Evolutionary conservation across 495 filamentous ascomycete genomes (phyloP), one percentile per base, ranked within the genome.

Genomic region (Aspergillus sclerotioniger): DNA sequence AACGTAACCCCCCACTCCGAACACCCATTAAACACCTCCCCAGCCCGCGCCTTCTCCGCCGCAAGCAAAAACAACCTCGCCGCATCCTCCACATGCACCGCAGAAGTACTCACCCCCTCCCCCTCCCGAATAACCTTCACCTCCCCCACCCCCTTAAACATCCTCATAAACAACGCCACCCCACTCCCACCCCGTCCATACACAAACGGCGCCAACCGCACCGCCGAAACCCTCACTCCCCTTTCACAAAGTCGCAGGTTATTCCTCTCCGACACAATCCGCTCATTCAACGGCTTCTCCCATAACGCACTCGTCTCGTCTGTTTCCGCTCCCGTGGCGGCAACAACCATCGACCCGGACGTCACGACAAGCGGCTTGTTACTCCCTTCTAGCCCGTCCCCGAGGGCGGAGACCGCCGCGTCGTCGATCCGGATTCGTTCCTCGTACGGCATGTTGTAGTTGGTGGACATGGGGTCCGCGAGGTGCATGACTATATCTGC

Each of bases 141-240:
- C 13, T 6, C 37, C 37, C n/a, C n/a, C 37, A n/a, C 1, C 13
- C n/a, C n/a, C 12, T 0, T n/a, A n/a, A n/a, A 41, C 37, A 41
- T 41, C 37, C 2, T 15, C 37, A 41, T 41, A n/a, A 41, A 41
- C 13, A 41, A n/a, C 13, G 12, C 10, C 5, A 41, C 13, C 5
- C 37, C 37, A 45, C 69, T 74, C 6, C 68, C 76, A 0, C 74
- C 76, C 8, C 63, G 68, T 0, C 73, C 76, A 54, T 80, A 76
- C 1, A 77, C 74, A 35, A 57, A 78, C 0, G 73, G 72, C 1
- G 76, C 64, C 0, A 79, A 66, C 1, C 76, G 65, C 8, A 80
- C 65, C 8, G 57, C 53, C n/a, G 41, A 62, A 1, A 73, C 70
- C 7, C 57, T 41, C 25, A 80, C 52, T 3, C 74, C 73, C 32